phyloP scores from a whole-genome alignment of 345 rosid genomes.

The Luvunga scandens region DNA sequence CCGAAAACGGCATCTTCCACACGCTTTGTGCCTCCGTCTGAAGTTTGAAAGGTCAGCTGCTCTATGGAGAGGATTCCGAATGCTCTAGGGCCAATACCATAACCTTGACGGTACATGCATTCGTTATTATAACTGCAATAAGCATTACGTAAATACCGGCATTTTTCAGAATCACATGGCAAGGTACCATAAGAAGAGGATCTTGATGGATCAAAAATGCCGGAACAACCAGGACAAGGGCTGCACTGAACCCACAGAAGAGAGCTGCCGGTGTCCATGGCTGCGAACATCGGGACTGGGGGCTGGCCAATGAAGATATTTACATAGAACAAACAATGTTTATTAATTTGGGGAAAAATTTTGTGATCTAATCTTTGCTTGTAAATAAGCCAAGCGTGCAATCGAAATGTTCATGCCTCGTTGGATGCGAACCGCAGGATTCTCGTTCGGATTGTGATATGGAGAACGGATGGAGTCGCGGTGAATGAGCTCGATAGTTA shows the following conservation, averaged over 20 bases:
- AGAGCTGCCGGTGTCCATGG: constrained; percentile 63
- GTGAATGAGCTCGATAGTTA: constrained; percentile 26
- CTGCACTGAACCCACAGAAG: constrained; percentile 56
- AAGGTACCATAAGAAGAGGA: constrained; percentile 40
- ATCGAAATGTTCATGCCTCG: constrained; percentile 26
- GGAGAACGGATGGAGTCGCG: constrained; percentile 34
- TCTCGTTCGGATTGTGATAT: constrained; percentile 20
- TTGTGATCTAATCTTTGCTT: constrained; percentile 8
- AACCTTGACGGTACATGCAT: constrained; percentile 36
- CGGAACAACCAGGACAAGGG: constrained; percentile 37
- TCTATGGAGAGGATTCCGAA: constrained; percentile 48
- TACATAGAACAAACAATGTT: constrained; percentile 21
- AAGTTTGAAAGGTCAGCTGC: constrained; percentile 33
- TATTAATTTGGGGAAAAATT: constrained; percentile 13
- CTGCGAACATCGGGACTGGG: constrained; percentile 43
- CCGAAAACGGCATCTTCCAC: constrained; percentile 39
- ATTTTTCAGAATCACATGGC: constrained; percentile 30
- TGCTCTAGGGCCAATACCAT: constrained; percentile 26
- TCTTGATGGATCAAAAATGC: constrained; percentile 37
- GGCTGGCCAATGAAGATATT: constrained; percentile 59
- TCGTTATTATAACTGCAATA: constrained; percentile 19
- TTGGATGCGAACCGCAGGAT: constrained; percentile 14
- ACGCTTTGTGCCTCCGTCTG: constrained; percentile 27
- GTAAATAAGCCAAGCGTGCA: constrained; percentile 27
- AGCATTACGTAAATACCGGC: constrained; percentile 19